Evolutionary conservation across 805 yeast genomes (phyloP).

Genomic region (Saturnispora bothae): DNA sequence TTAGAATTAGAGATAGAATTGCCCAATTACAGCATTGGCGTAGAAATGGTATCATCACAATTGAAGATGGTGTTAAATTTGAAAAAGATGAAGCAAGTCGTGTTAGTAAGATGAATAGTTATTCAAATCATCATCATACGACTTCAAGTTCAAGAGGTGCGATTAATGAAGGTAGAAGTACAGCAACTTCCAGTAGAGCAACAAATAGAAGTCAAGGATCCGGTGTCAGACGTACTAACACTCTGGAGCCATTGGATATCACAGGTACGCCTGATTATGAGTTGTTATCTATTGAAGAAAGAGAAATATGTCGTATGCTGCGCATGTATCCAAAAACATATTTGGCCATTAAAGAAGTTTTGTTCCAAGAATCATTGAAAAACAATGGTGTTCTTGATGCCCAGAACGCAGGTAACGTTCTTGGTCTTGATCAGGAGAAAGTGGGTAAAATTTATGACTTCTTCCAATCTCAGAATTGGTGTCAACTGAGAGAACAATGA

Average conservation of each 20-base stretch:
- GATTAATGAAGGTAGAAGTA: constrained; percentile 21
- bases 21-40: constrained; percentile 92
- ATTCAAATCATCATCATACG: constrained; percentile 6
- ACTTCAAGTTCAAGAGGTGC: background rate
- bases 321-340: constrained; percentile 90
- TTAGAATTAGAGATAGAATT: constrained; percentile 68
- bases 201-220: constrained; percentile 23
- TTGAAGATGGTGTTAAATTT: constrained; percentile 74
- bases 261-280: constrained; percentile 75
- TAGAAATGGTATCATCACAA: constrained; percentile 71
- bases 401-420: constrained; percentile 72
- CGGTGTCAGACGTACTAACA: constrained; percentile 20
- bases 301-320: constrained; percentile 69
- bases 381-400: constrained; percentile 78
- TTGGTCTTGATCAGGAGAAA: constrained; percentile 78
- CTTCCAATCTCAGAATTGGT: constrained; percentile 89
- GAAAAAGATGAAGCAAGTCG: constrained; percentile 80
- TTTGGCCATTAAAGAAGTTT: constrained; percentile 78
- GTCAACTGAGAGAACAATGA: too few relatives aligned
- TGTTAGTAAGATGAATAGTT: constrained; percentile 24
- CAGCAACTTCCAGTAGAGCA: constrained; percentile 23
- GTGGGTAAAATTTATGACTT: constrained; percentile 86
- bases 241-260: constrained; percentile 50
- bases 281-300: constrained; percentile 79
- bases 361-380: constrained; percentile 78